A percentile compares a stretch with the other conserved stretches of the same genome.
phyloP scores from a whole-genome alignment of 1,284 basidiomycete genomes.

The Trichosporon asahii region DNA sequence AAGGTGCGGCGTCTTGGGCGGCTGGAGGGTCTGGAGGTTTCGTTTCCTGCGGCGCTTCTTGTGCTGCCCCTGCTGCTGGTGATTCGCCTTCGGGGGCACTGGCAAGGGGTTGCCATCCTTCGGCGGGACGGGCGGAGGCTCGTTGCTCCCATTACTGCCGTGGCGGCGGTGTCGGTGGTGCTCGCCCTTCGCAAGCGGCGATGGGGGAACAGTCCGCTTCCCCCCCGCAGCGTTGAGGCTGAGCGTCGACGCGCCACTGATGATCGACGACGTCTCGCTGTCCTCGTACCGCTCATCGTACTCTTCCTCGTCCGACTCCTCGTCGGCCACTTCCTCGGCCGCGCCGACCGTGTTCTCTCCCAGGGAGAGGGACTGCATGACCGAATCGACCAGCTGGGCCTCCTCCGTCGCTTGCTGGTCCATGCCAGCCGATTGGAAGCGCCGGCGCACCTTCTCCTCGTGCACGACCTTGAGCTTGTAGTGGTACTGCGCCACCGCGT shows the following conservation, averaged over 20 bases:
- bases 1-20: constrained; percentile 73
- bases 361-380: constrained; percentile 74
- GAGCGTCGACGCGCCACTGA: constrained; percentile 1
- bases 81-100: constrained; percentile 10
- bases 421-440: constrained; percentile 58
- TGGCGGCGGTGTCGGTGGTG: neutral
- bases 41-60: constrained; percentile 14
- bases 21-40: constrained; percentile 56
- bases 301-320: constrained; percentile 61
- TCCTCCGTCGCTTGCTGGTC: constrained; percentile 70
- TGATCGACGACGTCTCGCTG: constrained; percentile 7
- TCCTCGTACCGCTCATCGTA: constrained; percentile 53
- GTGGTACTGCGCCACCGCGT: constrained; percentile 81
- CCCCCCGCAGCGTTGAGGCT: neutral
- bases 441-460: constrained; percentile 77
- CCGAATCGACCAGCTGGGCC: constrained; percentile 69
- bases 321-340: constrained; percentile 71
- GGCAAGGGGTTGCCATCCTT: constrained; percentile 10
- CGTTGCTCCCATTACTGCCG: constrained; percentile 11
- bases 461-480: constrained; percentile 86
- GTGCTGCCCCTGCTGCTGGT: constrained; percentile 39
- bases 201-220: neutral
- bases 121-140: constrained; percentile 13
- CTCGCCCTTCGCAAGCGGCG: neutral
- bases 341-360: constrained; percentile 72